Evolutionary conservation across 352 stramenopile species (phyloP).

Genomic region (Pythium grandisporangium): DNA sequence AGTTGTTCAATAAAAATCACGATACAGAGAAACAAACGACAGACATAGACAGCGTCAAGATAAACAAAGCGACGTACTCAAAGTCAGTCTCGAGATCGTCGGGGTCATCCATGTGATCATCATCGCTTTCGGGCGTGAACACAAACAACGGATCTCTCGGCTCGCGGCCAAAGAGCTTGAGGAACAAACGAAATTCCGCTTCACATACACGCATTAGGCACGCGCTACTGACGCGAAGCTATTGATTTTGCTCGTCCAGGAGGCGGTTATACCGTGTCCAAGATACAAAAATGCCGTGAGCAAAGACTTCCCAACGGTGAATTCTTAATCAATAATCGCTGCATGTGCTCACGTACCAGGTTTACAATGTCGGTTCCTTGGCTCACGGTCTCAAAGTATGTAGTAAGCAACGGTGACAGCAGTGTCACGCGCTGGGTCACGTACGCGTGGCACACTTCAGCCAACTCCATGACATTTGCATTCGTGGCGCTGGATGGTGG

Average conservation of each 20-base stretch:
- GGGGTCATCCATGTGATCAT: conserved; percentile 18
- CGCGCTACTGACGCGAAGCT: conserved; percentile 55
- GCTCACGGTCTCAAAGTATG: conserved; percentile 40
- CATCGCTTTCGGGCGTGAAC: conserved; percentile 17
- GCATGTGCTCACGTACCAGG: conserved; percentile 28
- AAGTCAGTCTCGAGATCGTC: conserved; percentile 49
- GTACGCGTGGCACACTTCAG: conserved; percentile 50
- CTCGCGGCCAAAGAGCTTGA: conserved; percentile 56
- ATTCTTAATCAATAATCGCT: no score
- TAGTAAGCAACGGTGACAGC: conserved; percentile 34
- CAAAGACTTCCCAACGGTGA: no score
- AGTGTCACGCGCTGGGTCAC: conserved; percentile 45
- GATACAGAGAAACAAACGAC: no score
- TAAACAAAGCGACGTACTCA: conserved; percentile 37
- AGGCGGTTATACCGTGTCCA: no score
- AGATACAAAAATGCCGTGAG: background rate
- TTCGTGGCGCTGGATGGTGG: conserved; percentile 14
- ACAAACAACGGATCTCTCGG: conserved; percentile 47
- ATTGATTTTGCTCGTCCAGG: no score
- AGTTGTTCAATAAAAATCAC: no score
- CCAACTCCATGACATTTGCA: conserved; percentile 30
- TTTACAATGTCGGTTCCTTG: conserved; percentile 64
- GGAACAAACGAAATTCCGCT: conserved; percentile 63
- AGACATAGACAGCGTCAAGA: no score
- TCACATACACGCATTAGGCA: conserved; percentile 68